phyloP scores from a whole-genome alignment of 495 filamentous ascomycete genomes.

The Xylaria intraflava region DNA sequence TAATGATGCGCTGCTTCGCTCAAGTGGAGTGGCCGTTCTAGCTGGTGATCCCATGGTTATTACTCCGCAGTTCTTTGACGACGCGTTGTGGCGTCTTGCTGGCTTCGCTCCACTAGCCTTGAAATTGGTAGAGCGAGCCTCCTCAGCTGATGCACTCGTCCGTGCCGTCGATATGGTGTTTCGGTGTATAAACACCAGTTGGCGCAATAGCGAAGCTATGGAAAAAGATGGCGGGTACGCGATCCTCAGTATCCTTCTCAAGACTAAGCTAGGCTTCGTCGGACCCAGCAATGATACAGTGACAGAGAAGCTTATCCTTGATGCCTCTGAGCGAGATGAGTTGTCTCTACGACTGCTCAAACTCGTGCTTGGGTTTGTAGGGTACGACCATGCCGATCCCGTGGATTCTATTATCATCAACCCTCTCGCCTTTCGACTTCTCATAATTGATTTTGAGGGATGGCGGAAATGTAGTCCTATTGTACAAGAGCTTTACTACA shows the following conservation, averaged over 20 bases:
- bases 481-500: constrained; percentile 83
- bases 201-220: constrained; percentile 98
- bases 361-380: constrained; percentile 76
- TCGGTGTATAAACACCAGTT: constrained; percentile 74
- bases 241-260: constrained; percentile 70
- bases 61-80: constrained; percentile 75
- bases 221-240: constrained; percentile 91
- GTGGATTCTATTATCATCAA: constrained; percentile 90
- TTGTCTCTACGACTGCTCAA: constrained; percentile 65
- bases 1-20: constrained; percentile 74
- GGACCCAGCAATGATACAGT: constrained; percentile 33
- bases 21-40: constrained; percentile 72
- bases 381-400: constrained; percentile 69
- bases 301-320: constrained; percentile 32
- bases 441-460: constrained; percentile 85
- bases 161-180: constrained; percentile 78
- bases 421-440: constrained; percentile 82
- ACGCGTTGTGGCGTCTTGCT: constrained; percentile 85
- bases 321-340: constrained; percentile 52
- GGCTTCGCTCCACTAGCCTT: constrained; percentile 79
- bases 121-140: constrained; percentile 72
- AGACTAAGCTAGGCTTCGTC: constrained; percentile 63
- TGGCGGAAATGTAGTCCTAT: constrained; percentile 72
- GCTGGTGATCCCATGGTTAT: constrained; percentile 79
- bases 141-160: constrained; percentile 59